phyloP scores from a whole-genome alignment of 1,284 basidiomycete genomes.

The Meripilus lineatus region DNA sequence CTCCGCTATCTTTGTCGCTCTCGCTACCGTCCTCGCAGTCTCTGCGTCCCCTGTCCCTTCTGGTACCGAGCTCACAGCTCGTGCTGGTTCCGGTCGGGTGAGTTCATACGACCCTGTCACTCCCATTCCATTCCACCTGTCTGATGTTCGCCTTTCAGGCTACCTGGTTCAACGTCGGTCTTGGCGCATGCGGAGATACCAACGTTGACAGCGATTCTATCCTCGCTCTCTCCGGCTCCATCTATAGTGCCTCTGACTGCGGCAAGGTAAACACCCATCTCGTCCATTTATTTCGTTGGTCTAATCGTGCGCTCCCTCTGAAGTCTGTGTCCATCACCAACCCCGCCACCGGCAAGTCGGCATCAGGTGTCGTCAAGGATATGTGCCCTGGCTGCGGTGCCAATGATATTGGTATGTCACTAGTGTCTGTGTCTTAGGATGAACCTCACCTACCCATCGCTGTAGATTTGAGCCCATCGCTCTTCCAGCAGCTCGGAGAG shows the following conservation, averaged over 20 bases:
- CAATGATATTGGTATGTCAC: slow-evolving; percentile 27
- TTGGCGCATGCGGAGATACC: slow-evolving; percentile 37
- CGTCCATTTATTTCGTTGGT: neutral
- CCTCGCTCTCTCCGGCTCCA: slow-evolving; percentile 32
- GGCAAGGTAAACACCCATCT: neutral
- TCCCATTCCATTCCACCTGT: neutral
- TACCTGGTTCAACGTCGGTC: slow-evolving; percentile 38
- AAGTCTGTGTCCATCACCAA: slow-evolving; percentile 29
- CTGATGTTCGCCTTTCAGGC: slow-evolving; percentile 24
- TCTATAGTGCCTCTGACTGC: slow-evolving; percentile 23
- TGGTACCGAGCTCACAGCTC: slow-evolving; percentile 34
- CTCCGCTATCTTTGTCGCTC: slow-evolving; percentile 35
- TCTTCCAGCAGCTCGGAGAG: slow-evolving; percentile 24
- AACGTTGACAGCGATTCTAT: slow-evolving; percentile 32
- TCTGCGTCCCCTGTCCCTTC: slow-evolving; percentile 46
- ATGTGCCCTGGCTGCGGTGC: slow-evolving; percentile 31
- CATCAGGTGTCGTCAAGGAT: slow-evolving; percentile 29
- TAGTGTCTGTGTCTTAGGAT: neutral
- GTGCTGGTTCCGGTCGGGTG: too few relatives aligned
- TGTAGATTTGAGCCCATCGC: slow-evolving; percentile 27
- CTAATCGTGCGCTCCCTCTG: neutral
- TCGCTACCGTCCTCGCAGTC: slow-evolving; percentile 39
- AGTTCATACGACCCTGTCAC: slow-evolving; percentile 19
- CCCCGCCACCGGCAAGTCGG: slow-evolving; percentile 27
- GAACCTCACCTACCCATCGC: neutral